Percentiles rank a stretch among this genome's conserved stretches.
phyloP scores from a whole-genome alignment of 2,329 filamentous ascomycete genomes.

The Penicillium sp. region DNA sequence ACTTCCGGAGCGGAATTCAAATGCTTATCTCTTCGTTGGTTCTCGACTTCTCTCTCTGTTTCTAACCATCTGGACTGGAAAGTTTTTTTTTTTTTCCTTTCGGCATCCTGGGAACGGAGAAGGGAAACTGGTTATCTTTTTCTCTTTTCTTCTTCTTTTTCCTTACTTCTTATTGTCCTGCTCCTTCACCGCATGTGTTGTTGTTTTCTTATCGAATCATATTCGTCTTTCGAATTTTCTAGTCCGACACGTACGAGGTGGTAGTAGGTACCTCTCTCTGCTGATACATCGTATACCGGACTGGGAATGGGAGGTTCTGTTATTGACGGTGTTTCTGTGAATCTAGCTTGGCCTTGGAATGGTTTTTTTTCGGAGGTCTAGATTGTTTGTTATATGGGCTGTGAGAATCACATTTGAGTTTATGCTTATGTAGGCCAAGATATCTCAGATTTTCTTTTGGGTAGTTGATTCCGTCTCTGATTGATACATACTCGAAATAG shows the following conservation, averaged over 20 bases:
- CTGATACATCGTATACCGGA: conserved; percentile 2
- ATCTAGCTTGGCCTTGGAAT: not conserved
- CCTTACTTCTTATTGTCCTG: conserved; percentile 21
- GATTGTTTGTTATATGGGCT: not conserved
- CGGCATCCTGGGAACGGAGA: conserved; percentile 23
- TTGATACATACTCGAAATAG: not conserved
- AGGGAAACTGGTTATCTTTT: conserved; percentile 23
- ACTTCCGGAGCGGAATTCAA: conserved; percentile 19
- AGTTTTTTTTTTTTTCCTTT: conserved; percentile 14
- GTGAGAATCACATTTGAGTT: not conserved
- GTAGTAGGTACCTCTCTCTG: conserved; percentile 2
- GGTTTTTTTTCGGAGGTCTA: not conserved
- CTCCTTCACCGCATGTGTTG: conserved; percentile 21
- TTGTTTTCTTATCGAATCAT: conserved; percentile 12
- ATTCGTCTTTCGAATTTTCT: conserved; percentile 8
- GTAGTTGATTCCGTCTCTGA: not conserved
- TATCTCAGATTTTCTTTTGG: not conserved
- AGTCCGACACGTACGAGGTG: not conserved
- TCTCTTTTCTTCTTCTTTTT: conserved; percentile 16
- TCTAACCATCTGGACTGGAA: conserved; percentile 28
- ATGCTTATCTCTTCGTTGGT: conserved; percentile 13
- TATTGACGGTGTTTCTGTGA: not conserved
- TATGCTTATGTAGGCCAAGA: not conserved
- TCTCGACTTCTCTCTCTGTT: conserved; percentile 17
- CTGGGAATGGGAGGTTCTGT: not conserved